Conservation (phyloP, 2,329 filamentous ascomycete genomes). For the Neofusicoccum umdonicola region DNA sequence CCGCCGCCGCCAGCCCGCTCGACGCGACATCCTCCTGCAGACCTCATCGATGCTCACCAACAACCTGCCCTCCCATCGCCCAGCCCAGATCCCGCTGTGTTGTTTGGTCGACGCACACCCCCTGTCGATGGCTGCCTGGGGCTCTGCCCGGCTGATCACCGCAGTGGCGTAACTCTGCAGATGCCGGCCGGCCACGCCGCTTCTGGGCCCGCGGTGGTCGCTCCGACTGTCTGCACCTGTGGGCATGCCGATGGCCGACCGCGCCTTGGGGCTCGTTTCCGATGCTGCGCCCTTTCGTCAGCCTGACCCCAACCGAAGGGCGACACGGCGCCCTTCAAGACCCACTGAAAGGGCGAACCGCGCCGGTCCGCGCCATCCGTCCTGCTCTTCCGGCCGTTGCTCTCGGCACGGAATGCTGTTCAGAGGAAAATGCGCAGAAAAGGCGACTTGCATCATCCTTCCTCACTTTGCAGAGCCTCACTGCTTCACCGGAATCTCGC, state of each 20-base stretch:
- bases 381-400: too few species aligned
- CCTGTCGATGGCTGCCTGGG: neutral
- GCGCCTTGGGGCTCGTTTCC: neutral
- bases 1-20: neutral
- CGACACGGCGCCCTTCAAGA: neutral
- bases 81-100: neutral
- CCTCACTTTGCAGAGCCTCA: slow-evolving; percentile 1
- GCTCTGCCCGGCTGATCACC: neutral
- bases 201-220: neutral
- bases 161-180: neutral
- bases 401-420: neutral
- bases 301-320: neutral
- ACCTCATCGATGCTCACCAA: neutral
- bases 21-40: neutral
- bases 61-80: neutral
- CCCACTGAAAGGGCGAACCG: neutral
- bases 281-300: neutral
- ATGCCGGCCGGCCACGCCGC: neutral
- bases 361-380: neutral
- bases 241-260: neutral
- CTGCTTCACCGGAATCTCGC: neutral
- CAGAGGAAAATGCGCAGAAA: neutral
- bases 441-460: neutral
- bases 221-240: neutral
- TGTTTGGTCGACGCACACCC: neutral